Evolutionary conservation across 768 basidiomycete genomes (phyloP).

Genomic region (Rossbeevera mucosa): DNA sequence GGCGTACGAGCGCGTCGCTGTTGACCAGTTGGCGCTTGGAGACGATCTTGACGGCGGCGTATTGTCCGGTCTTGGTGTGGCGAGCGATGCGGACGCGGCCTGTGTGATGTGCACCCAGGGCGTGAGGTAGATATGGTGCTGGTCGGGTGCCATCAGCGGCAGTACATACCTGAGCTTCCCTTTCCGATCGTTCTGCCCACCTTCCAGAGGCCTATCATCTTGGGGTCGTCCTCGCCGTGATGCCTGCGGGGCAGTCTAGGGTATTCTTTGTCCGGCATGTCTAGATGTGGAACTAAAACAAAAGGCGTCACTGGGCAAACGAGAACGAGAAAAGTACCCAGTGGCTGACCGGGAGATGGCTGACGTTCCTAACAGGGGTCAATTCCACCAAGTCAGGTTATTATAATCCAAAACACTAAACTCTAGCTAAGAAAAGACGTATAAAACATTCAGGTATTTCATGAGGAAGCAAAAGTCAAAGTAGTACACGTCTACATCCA

Average conservation of each 20-base stretch:
- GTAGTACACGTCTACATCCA: slow-evolving; percentile 15
- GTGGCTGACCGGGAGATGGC: slow-evolving; percentile 22
- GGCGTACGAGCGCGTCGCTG: slow-evolving; percentile 51
- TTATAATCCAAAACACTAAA: slow-evolving; percentile 2
- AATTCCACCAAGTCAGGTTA: slow-evolving; percentile 6
- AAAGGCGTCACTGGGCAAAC: not conserved
- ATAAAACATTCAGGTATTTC: slow-evolving; percentile 8
- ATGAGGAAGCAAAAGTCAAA: slow-evolving; percentile 10
- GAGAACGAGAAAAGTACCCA: not conserved
- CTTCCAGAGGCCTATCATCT: slow-evolving; percentile 78
- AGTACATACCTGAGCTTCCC: slow-evolving; percentile 64
- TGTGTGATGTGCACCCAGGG: slow-evolving; percentile 28
- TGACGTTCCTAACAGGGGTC: slow-evolving; percentile 17
- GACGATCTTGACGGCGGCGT: slow-evolving; percentile 93
- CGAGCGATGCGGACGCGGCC: slow-evolving; percentile 89
- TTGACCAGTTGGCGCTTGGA: slow-evolving; percentile 64
- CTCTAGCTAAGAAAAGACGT: not conserved
- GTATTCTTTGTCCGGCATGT: slow-evolving; percentile 26
- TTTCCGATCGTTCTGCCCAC: slow-evolving; percentile 80
- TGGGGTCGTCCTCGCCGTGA: slow-evolving; percentile 43
- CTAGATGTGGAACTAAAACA: slow-evolving; percentile 6
- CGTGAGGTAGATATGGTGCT: not conserved
- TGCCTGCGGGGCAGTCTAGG: slow-evolving; percentile 30
- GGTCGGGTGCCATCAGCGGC: not conserved
- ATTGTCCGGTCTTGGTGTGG: slow-evolving; percentile 82